phyloP scores from a whole-genome alignment of 306 rosid genomes.

The Begonia fuchsioides region DNA sequence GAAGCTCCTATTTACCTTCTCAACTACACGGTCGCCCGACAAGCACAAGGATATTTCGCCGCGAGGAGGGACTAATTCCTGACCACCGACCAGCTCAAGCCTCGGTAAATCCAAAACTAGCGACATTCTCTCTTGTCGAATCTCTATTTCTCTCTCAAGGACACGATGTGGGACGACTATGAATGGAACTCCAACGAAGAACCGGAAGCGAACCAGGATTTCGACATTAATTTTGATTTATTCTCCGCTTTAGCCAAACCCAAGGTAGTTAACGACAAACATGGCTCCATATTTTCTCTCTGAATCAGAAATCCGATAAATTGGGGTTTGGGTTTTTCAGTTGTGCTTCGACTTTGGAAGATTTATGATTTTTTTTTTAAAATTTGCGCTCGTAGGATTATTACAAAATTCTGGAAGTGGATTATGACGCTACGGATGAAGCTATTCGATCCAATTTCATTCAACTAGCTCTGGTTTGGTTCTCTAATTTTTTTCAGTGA shows the following conservation, averaged over 20 bases:
- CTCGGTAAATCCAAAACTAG: too few relatives aligned
- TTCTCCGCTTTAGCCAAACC: constrained; percentile 45
- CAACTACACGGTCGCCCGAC: too few relatives aligned
- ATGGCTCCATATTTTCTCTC: neutral
- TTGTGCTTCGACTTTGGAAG: neutral
- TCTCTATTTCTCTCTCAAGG: neutral
- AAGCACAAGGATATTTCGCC: too few relatives aligned
- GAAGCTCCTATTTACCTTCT: too few relatives aligned
- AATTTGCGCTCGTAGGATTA: constrained; percentile 39
- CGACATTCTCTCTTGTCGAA: neutral
- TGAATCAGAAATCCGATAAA: neutral
- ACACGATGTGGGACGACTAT: constrained; percentile 34
- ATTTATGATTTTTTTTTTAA: neutral
- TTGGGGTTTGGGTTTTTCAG: neutral
- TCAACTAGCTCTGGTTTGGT: constrained; percentile 74
- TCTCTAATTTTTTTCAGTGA: neutral
- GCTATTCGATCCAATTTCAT: constrained; percentile 80
- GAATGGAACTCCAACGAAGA: constrained; percentile 12
- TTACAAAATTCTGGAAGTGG: constrained; percentile 79
- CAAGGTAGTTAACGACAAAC: constrained; percentile 28
- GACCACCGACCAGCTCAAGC: too few relatives aligned
- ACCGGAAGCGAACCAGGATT: constrained; percentile 29
- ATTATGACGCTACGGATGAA: constrained; percentile 76
- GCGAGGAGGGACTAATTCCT: too few relatives aligned
- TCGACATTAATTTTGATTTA: constrained; percentile 44